A percentile compares a stretch with the other conserved stretches of the same genome.
Evolutionary conservation across 805 yeast genomes (phyloP).

Genomic region (Lipomyces chichibuensis): DNA sequence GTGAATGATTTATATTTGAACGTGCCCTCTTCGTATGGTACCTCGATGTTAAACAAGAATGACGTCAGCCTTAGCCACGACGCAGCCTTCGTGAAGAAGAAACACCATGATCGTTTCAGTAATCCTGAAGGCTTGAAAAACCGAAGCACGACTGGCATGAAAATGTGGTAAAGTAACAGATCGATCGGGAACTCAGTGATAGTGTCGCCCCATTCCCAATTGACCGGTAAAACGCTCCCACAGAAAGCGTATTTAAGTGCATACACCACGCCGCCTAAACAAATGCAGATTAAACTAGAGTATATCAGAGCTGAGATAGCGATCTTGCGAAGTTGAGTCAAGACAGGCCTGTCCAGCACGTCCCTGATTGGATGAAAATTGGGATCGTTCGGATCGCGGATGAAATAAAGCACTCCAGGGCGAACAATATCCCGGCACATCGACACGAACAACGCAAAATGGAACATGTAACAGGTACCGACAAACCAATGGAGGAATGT

Average conservation of each 20-base stretch:
- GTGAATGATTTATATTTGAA: conserved; percentile 57
- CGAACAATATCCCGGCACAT: conserved; percentile 79
- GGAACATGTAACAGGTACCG: conserved; percentile 86
- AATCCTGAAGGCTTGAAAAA: conserved; percentile 28
- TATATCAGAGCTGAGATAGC: conserved; percentile 74
- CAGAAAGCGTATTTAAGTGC: conserved; percentile 44
- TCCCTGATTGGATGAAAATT: conserved; percentile 83
- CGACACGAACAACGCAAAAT: conserved; percentile 82
- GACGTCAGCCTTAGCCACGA: conserved; percentile 69
- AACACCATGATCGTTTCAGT: conserved; percentile 34
- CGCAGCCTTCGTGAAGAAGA: conserved; percentile 42
- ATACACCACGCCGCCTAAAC: conserved; percentile 71
- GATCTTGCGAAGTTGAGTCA: conserved; percentile 72
- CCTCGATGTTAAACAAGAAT: conserved; percentile 68
- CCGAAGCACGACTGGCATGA: conserved; percentile 23
- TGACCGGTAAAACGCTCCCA: conserved; percentile 37
- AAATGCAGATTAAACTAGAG: conserved; percentile 68
- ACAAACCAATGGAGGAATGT: conserved; percentile 57
- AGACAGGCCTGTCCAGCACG: conserved; percentile 76
- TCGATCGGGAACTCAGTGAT: conserved; percentile 29
- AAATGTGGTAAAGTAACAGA: conserved; percentile 22
- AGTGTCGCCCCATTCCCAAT: conserved; percentile 24
- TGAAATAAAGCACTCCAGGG: conserved; percentile 87
- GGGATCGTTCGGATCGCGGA: conserved; percentile 93
- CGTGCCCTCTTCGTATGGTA: conserved; percentile 70